Percentiles rank a stretch among this genome's conserved stretches.
Conservation (phyloP, 1,139 yeast species). For the Pneumocystis carinii region DNA sequence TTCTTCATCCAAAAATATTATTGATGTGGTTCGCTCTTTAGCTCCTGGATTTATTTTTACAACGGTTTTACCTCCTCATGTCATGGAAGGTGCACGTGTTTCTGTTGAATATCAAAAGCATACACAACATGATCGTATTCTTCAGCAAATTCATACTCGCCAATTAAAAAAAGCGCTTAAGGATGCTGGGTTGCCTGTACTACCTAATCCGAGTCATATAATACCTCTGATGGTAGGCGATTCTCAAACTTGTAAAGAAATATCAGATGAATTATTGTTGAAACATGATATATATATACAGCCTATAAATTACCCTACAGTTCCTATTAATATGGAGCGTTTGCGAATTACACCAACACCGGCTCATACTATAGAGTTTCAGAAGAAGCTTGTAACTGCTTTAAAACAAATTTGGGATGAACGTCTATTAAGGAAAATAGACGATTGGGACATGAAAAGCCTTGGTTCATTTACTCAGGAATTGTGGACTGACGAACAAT, state of each 20-base stretch:
- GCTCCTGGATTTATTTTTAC: conserved; percentile 98
- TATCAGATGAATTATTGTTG: conserved; percentile 74
- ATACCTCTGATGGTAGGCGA: conserved; percentile 91
- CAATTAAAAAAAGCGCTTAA: conserved; percentile 64
- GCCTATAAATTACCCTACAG: conserved; percentile 97
- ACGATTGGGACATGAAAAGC: conserved; percentile 43
- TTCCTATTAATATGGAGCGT: conserved; percentile 88
- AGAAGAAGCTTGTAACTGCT: conserved; percentile 63
- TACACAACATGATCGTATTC: conserved; percentile 61
- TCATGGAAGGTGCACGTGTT: conserved; percentile 87
- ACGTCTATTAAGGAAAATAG: conserved; percentile 56
- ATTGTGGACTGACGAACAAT: background rate
- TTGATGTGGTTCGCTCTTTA: conserved; percentile 91
- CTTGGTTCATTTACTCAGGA: background rate
- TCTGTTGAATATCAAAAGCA: conserved; percentile 76
- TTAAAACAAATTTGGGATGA: conserved; percentile 68
- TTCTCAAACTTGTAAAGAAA: conserved; percentile 79
- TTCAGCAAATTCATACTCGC: conserved; percentile 72
- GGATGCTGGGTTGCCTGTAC: conserved; percentile 74
- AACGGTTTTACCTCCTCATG: conserved; percentile 90
- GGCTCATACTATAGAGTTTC: conserved; percentile 67
- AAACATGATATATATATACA: conserved; percentile 86
- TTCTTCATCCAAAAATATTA: conserved; percentile 68
- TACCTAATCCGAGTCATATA: conserved; percentile 94
- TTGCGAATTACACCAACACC: conserved; percentile 96